phyloP scores from a whole-genome alignment of 768 basidiomycete genomes.

The Brasilioporus rufonigricans region DNA sequence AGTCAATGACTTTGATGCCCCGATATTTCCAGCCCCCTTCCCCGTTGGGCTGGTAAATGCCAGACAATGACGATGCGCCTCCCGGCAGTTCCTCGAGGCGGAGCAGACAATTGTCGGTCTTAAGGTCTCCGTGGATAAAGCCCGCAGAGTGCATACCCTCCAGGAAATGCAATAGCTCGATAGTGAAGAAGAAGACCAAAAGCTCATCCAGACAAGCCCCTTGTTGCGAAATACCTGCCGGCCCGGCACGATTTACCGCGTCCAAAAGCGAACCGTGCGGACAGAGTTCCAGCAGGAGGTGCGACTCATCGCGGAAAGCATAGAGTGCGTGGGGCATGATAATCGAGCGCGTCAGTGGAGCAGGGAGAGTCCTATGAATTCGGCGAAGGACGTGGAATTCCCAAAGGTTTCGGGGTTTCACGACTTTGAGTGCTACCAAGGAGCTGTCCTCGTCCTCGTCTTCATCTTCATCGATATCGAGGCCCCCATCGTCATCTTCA shows the following conservation, averaged over 20 bases:
- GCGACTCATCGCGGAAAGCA: constrained; percentile 85
- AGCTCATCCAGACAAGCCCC: constrained; percentile 88
- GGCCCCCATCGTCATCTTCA: constrained; percentile 43
- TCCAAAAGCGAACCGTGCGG: constrained; percentile 91
- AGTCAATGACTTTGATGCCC: constrained; percentile 93
- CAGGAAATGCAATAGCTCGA: constrained; percentile 81
- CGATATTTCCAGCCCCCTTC: constrained; percentile 83
- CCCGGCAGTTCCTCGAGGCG: constrained; percentile 83
- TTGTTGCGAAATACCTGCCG: constrained; percentile 74
- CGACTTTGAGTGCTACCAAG: constrained; percentile 86
- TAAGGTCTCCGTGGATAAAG: constrained; percentile 97
- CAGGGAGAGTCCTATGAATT: constrained; percentile 67
- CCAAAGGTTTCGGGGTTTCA: constrained; percentile 87
- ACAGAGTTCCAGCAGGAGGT: constrained; percentile 83
- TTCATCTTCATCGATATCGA: constrained; percentile 46
- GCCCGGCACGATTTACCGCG: constrained; percentile 80
- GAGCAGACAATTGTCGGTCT: constrained; percentile 98
- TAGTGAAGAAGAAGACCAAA: constrained; percentile 90
- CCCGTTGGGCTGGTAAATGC: constrained; percentile 75
- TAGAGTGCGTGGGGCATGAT: constrained; percentile 78
- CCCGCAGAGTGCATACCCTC: constrained; percentile 79
- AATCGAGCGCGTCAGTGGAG: constrained; percentile 60
- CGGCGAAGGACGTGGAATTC: constrained; percentile 85
- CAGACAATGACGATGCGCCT: constrained; percentile 65
- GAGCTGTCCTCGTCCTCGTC: constrained; percentile 54